Conservation (phyloP, 371 early-diverging fungal species). For the Syncephalastrum contaminatum region DNA sequence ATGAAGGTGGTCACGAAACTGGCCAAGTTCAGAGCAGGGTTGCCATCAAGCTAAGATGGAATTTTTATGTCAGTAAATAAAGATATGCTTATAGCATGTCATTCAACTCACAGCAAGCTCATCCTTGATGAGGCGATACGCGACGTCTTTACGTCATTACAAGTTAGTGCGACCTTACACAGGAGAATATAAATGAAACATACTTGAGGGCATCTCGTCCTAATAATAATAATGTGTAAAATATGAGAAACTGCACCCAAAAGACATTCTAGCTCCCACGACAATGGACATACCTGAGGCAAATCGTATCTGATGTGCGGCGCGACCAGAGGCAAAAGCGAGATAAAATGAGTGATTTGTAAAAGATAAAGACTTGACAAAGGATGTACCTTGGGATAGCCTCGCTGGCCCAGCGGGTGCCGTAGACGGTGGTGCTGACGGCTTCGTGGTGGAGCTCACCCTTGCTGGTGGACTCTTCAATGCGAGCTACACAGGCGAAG, state of each 20-base stretch:
- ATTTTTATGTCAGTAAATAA: neutral
- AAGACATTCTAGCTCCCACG: neutral
- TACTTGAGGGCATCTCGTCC: constrained; percentile 50
- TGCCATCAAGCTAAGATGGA: constrained; percentile 57
- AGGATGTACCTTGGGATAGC: constrained; percentile 41
- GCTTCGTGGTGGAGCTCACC: constrained; percentile 20
- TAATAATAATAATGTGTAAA: constrained; percentile 9
- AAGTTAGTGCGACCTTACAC: neutral
- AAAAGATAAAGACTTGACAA: neutral
- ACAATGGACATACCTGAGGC: constrained; percentile 30
- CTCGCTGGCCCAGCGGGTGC: constrained; percentile 41
- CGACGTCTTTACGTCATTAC: constrained; percentile 27
- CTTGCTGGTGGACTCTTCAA: constrained; percentile 17
- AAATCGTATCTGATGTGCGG: constrained; percentile 29
- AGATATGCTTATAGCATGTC: neutral
- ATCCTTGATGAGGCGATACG: constrained; percentile 46
- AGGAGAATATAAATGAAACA: neutral
- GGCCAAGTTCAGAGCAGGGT: constrained; percentile 70
- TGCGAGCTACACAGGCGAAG: constrained; percentile 20
- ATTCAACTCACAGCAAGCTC: constrained; percentile 36
- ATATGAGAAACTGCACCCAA: neutral
- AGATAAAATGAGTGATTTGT: neutral
- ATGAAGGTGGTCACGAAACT: constrained; percentile 67
- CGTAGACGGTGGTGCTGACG: constrained; percentile 39
- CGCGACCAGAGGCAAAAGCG: neutral